phyloP scores from a whole-genome alignment of 495 filamentous ascomycete genomes.

The Annulohypoxylon nitens region DNA sequence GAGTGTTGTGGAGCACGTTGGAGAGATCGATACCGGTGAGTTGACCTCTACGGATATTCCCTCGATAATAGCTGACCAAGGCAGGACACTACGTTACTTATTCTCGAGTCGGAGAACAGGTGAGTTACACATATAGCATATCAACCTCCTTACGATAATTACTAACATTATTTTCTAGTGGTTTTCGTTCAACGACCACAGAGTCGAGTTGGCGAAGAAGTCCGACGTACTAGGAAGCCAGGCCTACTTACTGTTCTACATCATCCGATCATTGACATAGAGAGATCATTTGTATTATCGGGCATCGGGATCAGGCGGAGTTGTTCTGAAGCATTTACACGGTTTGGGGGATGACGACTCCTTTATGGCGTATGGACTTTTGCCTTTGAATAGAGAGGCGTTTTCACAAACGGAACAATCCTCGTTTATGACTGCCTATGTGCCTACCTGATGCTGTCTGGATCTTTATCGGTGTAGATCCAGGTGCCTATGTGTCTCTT shows the following conservation, averaged over 20 bases:
- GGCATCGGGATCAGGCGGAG: constrained; percentile 18
- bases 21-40: constrained; percentile 79
- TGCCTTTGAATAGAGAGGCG: constrained; percentile 46
- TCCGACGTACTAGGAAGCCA: constrained; percentile 83
- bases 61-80: constrained; percentile 45
- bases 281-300: constrained; percentile 6
- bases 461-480: neutral
- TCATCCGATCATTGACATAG: constrained; percentile 71
- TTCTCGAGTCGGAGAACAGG: constrained; percentile 80
- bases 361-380: constrained; percentile 32
- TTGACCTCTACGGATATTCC: neutral
- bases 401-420: constrained; percentile 26
- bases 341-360: constrained; percentile 30
- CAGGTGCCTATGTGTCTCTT: neutral
- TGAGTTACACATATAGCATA: constrained; percentile 53
- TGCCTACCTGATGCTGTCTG: neutral
- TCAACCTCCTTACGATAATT: neutral
- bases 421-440: neutral
- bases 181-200: constrained; percentile 93
- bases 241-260: constrained; percentile 91
- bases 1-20: constrained; percentile 87
- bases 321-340: constrained; percentile 49
- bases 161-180: constrained; percentile 65
- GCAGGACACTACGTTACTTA: constrained; percentile 87
- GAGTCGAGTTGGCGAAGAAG: constrained; percentile 82